Conservation (phyloP, 164 flowering plant genomes). For the Nelumbo lutea region DNA sequence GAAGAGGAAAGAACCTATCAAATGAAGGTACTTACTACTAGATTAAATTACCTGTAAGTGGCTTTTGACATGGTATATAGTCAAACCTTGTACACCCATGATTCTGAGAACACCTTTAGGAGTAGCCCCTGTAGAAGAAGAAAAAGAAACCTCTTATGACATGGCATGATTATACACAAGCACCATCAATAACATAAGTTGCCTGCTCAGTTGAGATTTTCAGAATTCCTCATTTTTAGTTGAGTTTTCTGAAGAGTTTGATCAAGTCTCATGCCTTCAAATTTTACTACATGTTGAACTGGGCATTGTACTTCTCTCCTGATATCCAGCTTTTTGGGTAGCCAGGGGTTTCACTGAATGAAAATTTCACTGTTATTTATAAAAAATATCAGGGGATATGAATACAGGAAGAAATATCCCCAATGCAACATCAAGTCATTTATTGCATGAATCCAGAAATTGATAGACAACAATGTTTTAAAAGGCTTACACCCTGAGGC, state of each 20-base stretch:
- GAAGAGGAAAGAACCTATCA: background rate
- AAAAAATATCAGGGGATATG: no score
- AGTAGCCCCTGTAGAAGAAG: slow-evolving; percentile 65
- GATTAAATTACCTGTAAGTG: slow-evolving; percentile 72
- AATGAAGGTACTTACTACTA: background rate
- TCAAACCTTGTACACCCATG: slow-evolving; percentile 91
- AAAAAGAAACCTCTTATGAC: background rate
- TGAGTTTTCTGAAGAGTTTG: background rate
- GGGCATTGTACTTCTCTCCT: no score
- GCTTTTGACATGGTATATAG: slow-evolving; percentile 97
- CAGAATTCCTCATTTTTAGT: background rate
- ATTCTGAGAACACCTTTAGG: slow-evolving; percentile 96
- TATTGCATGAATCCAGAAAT: no score
- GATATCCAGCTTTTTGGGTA: background rate
- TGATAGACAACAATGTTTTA: no score
- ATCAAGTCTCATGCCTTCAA: background rate
- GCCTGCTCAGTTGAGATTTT: background rate
- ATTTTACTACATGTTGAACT: background rate
- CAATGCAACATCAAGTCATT: no score
- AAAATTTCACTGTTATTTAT: background rate
- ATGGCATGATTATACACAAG: background rate
- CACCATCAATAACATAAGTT: background rate
- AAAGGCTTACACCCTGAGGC: no score
- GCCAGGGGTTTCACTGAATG: background rate
- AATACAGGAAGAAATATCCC: no score